phyloP scores from a whole-genome alignment of 371 early-diverging fungal genomes.

The Phascolomyces articulosus region DNA sequence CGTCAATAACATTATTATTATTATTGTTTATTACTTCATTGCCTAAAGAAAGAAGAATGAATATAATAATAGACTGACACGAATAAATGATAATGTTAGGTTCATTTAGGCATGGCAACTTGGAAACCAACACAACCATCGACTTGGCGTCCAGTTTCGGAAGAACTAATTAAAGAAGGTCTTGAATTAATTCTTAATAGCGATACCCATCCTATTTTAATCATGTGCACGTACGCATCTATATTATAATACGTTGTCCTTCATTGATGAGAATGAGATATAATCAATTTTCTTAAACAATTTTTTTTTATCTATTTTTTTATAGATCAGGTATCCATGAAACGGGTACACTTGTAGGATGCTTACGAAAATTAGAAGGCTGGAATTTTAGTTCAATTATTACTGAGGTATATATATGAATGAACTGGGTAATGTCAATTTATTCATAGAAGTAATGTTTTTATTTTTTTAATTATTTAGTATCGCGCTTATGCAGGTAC shows the following conservation, averaged over 20 bases:
- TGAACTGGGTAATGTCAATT: no score
- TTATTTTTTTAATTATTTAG: conserved; percentile 34
- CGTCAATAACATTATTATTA: not conserved
- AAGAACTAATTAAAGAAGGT: conserved; percentile 93
- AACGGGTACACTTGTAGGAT: conserved; percentile 86
- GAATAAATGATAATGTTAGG: conserved; percentile 20
- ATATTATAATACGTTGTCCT: no score
- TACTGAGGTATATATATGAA: no score
- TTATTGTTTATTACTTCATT: not conserved
- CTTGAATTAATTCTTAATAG: conserved; percentile 82
- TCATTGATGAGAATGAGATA: no score
- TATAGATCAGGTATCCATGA: conserved; percentile 78
- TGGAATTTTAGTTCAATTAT: conserved; percentile 97
- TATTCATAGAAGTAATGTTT: no score
- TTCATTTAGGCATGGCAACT: conserved; percentile 71
- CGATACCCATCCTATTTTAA: conserved; percentile 81
- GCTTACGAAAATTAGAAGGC: conserved; percentile 88
- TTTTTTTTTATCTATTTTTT: not conserved
- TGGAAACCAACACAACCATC: conserved; percentile 55
- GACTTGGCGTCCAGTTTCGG: conserved; percentile 91
- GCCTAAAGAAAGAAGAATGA: no score
- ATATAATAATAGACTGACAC: not conserved
- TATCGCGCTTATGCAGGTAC: conserved; percentile 90
- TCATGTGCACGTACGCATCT: conserved; percentile 84
- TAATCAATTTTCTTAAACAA: no score